Base-by-base conservation (phyloP, 371 early-diverging fungal genomes). In the Dinochytrium kinnereticum region DNA sequence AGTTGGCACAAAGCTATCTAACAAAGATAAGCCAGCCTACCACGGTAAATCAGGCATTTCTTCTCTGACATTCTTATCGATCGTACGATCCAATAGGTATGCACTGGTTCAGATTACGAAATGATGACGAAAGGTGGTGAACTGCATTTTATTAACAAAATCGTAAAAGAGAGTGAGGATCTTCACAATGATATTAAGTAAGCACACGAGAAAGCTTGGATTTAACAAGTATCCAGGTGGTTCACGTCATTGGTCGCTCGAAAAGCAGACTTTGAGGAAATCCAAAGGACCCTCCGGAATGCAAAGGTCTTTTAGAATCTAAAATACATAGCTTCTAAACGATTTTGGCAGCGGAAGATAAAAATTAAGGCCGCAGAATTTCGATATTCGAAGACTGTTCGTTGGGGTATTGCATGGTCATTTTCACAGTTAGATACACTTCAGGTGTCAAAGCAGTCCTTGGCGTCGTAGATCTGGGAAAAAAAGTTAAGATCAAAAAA, bases 371-470 rank as follows among this genome's bases (percentile, higher is more conserved):
- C 85, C 1, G 88, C 86, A 0, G 85, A 86, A 64, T 86, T 91
- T 68, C 78, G 74, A 40, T 88, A 90, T 44, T 89, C 88, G 0
- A 78, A 79, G 51, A 90, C 91, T 0, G 83, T 80, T 21, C 78
- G 91, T 24, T 91, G 91, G 91, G 89, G 81, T 0, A 81, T 91
- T 59, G 91, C 85, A 1, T 91, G 91, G 91, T 86, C 89, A 1
- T 89, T 89, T 72, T 76, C 78, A 44, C 49, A 44, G 21, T 44
- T 13, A 44, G 21, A 44, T 44, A 44, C 49, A 13, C 49, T n/a
- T n/a, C n/a, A n/a, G n/a, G n/a, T n/a, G n/a, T 84, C 89, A 95
- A 59, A 96, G 85, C 59, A 96, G 87, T 7, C 96, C 96, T 80
- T 96, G 97, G 75, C 97, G 89, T 84, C 92, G 91, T 69, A 96